Evolutionary conservation across 768 basidiomycete species (phyloP).

Genomic region (Clitopilus hobsonii): DNA sequence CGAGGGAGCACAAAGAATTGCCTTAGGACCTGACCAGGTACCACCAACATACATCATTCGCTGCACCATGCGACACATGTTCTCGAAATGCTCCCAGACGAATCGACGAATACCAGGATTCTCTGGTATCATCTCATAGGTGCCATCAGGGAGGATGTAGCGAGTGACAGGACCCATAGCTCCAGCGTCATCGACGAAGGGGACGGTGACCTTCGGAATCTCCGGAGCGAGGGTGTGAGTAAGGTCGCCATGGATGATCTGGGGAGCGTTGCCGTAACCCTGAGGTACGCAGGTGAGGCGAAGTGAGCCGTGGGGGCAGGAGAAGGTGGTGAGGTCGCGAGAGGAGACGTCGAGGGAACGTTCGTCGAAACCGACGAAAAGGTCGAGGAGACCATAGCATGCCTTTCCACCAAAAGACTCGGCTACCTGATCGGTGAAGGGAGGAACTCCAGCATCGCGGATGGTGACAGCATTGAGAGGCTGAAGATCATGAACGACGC

Average conservation of each 20-base stretch:
- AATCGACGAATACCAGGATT: slow-evolving; percentile 14
- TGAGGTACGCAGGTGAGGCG: too few species aligned
- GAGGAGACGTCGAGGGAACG: slow-evolving; percentile 22
- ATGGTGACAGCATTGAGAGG: slow-evolving; percentile 32
- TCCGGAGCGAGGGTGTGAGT: too few species aligned
- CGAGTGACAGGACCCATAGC: slow-evolving; percentile 23
- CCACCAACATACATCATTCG: too few species aligned
- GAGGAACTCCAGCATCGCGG: slow-evolving; percentile 28
- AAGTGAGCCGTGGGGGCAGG: too few species aligned
- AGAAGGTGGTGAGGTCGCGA: slow-evolving; percentile 31
- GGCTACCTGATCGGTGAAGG: slow-evolving; percentile 24
- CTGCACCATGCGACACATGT: slow-evolving; percentile 8
- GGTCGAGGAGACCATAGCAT: slow-evolving; percentile 25
- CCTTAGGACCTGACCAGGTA: too few species aligned
- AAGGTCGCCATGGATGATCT: too few species aligned
- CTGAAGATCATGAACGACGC: slow-evolving; percentile 30
- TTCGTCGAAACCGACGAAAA: slow-evolving; percentile 32
- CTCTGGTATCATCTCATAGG: slow-evolving; percentile 21
- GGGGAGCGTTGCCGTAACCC: too few species aligned
- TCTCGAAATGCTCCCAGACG: slow-evolving; percentile 21
- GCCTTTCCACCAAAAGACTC: slow-evolving; percentile 26
- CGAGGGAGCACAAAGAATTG: too few species aligned
- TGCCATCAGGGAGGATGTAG: slow-evolving; percentile 32
- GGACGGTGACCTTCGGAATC: too few species aligned
- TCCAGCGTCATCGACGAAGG: too few species aligned